Evolutionary conservation across 306 rosid species (phyloP), one percentile per base, ranked within the genome.

Genomic region (Phaseolus lunatus): DNA sequence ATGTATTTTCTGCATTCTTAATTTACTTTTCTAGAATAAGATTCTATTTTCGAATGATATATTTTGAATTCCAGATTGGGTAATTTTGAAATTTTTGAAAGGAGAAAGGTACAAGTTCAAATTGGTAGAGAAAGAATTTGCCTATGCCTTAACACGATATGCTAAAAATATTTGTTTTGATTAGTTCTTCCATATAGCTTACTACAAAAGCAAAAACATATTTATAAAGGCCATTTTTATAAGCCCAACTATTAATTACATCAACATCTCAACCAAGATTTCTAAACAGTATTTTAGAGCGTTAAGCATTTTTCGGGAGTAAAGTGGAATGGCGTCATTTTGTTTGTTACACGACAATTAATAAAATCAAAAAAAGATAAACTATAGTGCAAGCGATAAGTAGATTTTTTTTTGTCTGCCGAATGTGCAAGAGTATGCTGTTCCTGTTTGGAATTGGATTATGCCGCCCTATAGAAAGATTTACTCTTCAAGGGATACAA

Each of bases 321-420:
- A n/a, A n/a, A 15, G 27, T 64, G 20, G 27, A 64, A 37, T 35
- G 9, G 33, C 8, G 5, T 62, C 9, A 62, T 33, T 62, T 39
- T n/a, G 37, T 63, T 35, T 63, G 45, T n/a, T n/a, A 18, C 14
- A 29, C 37, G 26, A 63, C 6, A 33, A 16, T 31, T 2, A 31
- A 31, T 22, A 62, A 59, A 59, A 27, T 5, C 16, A 31, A 31
- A 62, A 31, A 62, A 31, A n/a, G 20, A 27, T 1, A 61, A 61
- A 61, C 2, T 16, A 16, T 3, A 62, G 27, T 19, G 63, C 52
- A 47, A 45, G 8, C 3, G 24, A 31, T 26, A 65, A n/a, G 15
- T 35, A 63, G n/a, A n/a, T n/a, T n/a, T n/a, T 76, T 44, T 61
- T 75, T 15, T 15, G 50, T n/a, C 35, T 27, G 37, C 9, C 18